These are phyloP conservation scores for Xerocomellus amylosporus DNA, from an alignment of 768 basidiomycete species.

Conservation along the genomic window DNA sequence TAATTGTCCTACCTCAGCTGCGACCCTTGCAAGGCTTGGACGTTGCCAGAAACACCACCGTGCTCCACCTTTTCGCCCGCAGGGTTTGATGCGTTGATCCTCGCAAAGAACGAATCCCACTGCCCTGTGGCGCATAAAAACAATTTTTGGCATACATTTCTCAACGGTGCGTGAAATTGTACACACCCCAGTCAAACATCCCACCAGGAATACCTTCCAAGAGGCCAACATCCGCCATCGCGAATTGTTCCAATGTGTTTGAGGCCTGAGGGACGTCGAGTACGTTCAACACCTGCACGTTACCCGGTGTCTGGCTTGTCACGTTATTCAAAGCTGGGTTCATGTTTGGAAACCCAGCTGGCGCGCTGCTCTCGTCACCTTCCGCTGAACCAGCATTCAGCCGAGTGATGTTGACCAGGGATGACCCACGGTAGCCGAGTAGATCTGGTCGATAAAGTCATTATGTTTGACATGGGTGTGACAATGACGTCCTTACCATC, in stretches of 20 bases:
- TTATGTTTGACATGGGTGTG: slow-evolving; percentile 1
- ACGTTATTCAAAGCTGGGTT: slow-evolving; percentile 71
- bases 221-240: slow-evolving; percentile 63
- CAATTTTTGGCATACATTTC: background rate
- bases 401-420: slow-evolving; percentile 59
- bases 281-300: slow-evolving; percentile 76
- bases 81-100: slow-evolving; percentile 38
- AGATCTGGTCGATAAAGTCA: slow-evolving; percentile 14
- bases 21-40: background rate
- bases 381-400: slow-evolving; percentile 34
- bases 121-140: slow-evolving; percentile 48
- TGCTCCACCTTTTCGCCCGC: slow-evolving; percentile 2
- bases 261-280: slow-evolving; percentile 59
- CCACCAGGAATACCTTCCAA: slow-evolving; percentile 77
- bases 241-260: slow-evolving; percentile 58
- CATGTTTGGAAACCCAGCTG: slow-evolving; percentile 49
- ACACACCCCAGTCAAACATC: slow-evolving; percentile 86
- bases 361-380: slow-evolving; percentile 25
- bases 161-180: slow-evolving; percentile 20
- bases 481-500: slow-evolving; percentile 46
- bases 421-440: slow-evolving; percentile 24
- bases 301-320: slow-evolving; percentile 36
- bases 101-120: slow-evolving; percentile 80
- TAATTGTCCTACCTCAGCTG: too few relatives aligned
- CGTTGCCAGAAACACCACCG: background rate